These are phyloP conservation scores for Pluteus cervinus DNA, from an alignment of 768 basidiomycete genomes.

Conservation along the genomic window DNA sequence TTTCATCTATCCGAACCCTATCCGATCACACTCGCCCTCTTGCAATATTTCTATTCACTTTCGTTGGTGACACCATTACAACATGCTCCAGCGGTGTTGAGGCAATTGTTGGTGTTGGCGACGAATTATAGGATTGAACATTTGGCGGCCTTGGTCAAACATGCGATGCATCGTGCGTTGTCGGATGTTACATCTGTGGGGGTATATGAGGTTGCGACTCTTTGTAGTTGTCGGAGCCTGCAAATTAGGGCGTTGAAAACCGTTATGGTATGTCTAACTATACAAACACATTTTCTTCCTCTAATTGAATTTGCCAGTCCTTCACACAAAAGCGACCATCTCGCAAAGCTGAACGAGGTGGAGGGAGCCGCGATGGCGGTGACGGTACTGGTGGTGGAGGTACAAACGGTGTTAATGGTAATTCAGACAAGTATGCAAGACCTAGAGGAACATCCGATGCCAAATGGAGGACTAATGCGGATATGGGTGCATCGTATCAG, in stretches of 20 bases:
- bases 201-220: slow-evolving; percentile 91
- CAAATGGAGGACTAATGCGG: slow-evolving; percentile 37
- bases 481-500: too few relatives aligned
- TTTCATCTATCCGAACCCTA: slow-evolving; percentile 86
- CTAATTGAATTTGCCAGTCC: slow-evolving; percentile 56
- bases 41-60: slow-evolving; percentile 92
- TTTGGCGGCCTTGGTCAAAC: slow-evolving; percentile 76
- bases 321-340: slow-evolving; percentile 76
- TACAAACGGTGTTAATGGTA: slow-evolving; percentile 29
- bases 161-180: slow-evolving; percentile 88
- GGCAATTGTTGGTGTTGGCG: slow-evolving; percentile 78
- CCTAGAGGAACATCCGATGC: slow-evolving; percentile 75
- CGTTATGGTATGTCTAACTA: slow-evolving; percentile 57
- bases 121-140: slow-evolving; percentile 78
- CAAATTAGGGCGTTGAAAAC: slow-evolving; percentile 88
- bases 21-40: slow-evolving; percentile 78
- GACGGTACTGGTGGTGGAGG: slow-evolving; percentile 27
- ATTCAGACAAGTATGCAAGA: slow-evolving; percentile 35
- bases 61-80: slow-evolving; percentile 87
- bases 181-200: slow-evolving; percentile 83
- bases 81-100: slow-evolving; percentile 83
- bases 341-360: slow-evolving; percentile 31
- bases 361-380: slow-evolving; percentile 27
- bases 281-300: slow-evolving; percentile 3
- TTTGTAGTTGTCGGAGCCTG: slow-evolving; percentile 82